phyloP scores from a whole-genome alignment of 805 yeast genomes.

The Blastobotrys muscicola region DNA sequence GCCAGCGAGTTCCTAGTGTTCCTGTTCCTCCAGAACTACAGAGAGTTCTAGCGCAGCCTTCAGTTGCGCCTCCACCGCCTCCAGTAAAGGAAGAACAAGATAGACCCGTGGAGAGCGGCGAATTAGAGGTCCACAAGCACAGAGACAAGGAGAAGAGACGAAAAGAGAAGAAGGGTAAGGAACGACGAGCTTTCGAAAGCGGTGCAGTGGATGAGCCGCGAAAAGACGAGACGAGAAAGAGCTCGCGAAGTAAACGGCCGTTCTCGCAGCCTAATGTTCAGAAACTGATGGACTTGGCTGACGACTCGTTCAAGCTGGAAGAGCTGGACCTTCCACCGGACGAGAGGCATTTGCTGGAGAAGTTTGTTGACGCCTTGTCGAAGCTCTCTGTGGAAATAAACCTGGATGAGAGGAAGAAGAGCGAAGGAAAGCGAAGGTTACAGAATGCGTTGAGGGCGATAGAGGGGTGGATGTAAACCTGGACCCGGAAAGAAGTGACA shows the following conservation, averaged over 20 bases:
- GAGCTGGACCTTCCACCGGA: constrained; percentile 62
- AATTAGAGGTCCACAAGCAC: background rate
- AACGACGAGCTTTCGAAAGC: background rate
- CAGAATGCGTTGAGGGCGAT: constrained; percentile 75
- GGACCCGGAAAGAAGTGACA: too few species aligned
- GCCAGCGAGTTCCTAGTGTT: too few species aligned
- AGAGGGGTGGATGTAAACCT: constrained; percentile 70
- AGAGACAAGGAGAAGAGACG: background rate
- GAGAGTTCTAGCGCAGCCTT: too few species aligned
- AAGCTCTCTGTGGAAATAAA: constrained; percentile 87
- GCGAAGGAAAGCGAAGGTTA: constrained; percentile 69
- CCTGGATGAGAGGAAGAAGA: constrained; percentile 68
- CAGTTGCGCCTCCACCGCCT: too few species aligned
- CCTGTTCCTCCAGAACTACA: too few species aligned
- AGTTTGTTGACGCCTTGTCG: constrained; percentile 76
- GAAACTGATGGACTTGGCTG: constrained; percentile 20
- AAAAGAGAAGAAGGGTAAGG: background rate
- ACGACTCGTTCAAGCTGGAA: constrained; percentile 45
- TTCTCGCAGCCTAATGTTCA: constrained; percentile 20
- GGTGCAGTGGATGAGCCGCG: background rate
- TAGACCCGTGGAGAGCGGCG: background rate
- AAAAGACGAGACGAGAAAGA: background rate
- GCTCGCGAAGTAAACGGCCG: constrained; percentile 3
- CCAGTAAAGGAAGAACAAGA: background rate
- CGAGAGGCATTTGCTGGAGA: constrained; percentile 73